Percentiles rank a stretch among this genome's conserved stretches.
Conservation (phyloP, 2,329 filamentous ascomycete species). For the Scopulariopsis brevicaulis region DNA sequence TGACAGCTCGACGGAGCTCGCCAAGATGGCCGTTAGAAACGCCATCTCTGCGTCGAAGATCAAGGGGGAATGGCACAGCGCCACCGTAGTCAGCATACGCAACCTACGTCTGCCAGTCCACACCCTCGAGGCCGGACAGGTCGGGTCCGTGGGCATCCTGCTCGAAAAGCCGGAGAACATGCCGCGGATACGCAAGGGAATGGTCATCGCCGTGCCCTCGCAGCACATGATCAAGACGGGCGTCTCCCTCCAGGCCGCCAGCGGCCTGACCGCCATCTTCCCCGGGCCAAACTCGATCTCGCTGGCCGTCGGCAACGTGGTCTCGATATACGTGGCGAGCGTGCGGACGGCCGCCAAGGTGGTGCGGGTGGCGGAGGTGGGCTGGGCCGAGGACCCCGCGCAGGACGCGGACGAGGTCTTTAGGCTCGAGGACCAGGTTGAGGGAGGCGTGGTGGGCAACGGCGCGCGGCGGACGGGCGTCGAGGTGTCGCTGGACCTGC, state of each 20-base stretch:
- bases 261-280: constrained; percentile 63
- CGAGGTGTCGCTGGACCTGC: constrained; percentile 56
- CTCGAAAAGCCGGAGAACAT: constrained; percentile 32
- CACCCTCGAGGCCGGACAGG: constrained; percentile 66
- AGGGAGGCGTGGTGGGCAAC: constrained; percentile 14
- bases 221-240: constrained; percentile 44
- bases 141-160: constrained; percentile 76
- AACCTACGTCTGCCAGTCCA: constrained; percentile 78
- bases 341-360: constrained; percentile 74
- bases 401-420: constrained; percentile 47
- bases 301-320: constrained; percentile 54
- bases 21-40: constrained; percentile 39
- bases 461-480: constrained; percentile 12
- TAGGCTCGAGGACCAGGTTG: constrained; percentile 36
- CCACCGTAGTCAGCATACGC: constrained; percentile 74
- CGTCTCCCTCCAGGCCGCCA: constrained; percentile 51
- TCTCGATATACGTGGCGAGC: constrained; percentile 81
- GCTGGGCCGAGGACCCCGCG: constrained; percentile 27
- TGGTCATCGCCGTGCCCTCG: constrained; percentile 62
- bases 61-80: constrained; percentile 66
- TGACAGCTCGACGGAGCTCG: constrained; percentile 39
- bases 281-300: constrained; percentile 47
- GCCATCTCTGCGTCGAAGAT: constrained; percentile 36
- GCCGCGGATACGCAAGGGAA: constrained; percentile 59
- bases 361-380: constrained; percentile 33